A percentile compares a stretch with the other conserved stretches of the same genome.
Evolutionary conservation across 2,329 filamentous ascomycete species (phyloP).

Genomic region (Diplocarpon rosae): DNA sequence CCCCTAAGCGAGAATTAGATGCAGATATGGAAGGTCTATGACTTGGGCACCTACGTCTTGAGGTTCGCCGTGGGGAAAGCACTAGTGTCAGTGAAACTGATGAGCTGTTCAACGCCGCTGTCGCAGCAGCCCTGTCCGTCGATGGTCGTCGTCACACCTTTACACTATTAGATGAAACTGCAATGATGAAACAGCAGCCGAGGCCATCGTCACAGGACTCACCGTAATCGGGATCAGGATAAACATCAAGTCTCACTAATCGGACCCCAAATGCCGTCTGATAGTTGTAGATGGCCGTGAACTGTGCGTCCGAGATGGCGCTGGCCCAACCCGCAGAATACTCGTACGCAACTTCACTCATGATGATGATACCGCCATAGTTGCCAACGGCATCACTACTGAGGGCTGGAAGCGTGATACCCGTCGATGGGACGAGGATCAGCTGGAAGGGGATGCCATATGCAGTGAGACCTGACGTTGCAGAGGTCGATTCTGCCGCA

Average conservation of each 20-base stretch:
- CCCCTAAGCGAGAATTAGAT: slow-evolving; percentile 3
- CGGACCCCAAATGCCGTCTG: slow-evolving; percentile 30
- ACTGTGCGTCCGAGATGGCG: slow-evolving; percentile 40
- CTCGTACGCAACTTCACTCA: slow-evolving; percentile 1
- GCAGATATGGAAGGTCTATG: too few relatives aligned
- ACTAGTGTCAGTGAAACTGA: slow-evolving; percentile 39
- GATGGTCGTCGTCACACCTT: background rate
- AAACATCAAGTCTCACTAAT: background rate
- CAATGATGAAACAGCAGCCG: background rate
- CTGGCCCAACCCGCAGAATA: slow-evolving; percentile 40
- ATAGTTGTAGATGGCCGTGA: slow-evolving; percentile 44
- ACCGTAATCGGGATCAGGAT: slow-evolving; percentile 1
- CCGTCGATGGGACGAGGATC: slow-evolving; percentile 40
- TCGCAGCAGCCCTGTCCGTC: slow-evolving; percentile 31
- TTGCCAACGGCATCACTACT: slow-evolving; percentile 36
- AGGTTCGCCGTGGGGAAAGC: slow-evolving; percentile 44
- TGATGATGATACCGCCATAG: slow-evolving; percentile 35
- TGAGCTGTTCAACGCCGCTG: slow-evolving; percentile 34
- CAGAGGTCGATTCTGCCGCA: slow-evolving; percentile 35
- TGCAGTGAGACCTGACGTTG: slow-evolving; percentile 42
- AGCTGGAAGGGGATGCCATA: slow-evolving; percentile 50
- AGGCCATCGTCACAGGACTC: background rate
- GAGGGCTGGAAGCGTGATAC: slow-evolving; percentile 38
- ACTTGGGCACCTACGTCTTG: slow-evolving; percentile 20
- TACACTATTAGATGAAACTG: background rate